Evolutionary conservation across 1,284 basidiomycete genomes (phyloP).

Genomic region (Cutaneotrichosporon arboriforme): DNA sequence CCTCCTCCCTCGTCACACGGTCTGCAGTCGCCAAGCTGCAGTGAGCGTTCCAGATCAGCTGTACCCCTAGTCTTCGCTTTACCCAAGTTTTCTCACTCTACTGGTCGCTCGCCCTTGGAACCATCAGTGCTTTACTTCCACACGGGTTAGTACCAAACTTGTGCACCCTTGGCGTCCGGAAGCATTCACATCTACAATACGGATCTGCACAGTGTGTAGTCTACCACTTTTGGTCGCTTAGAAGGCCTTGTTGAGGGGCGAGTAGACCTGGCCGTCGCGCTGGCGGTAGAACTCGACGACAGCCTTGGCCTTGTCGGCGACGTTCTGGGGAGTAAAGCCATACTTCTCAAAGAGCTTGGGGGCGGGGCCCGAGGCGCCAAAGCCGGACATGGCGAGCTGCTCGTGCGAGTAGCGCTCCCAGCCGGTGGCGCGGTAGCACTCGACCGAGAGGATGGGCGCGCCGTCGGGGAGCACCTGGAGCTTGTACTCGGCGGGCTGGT

Average conservation of each 20-base stretch:
- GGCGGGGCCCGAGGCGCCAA: constrained; percentile 87
- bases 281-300: constrained; percentile 81
- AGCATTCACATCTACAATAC: too few species aligned
- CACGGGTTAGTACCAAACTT: too few species aligned
- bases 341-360: constrained; percentile 67
- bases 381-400: constrained; percentile 71
- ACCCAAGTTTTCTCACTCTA: too few species aligned
- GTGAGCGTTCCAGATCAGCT: too few species aligned
- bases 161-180: too few species aligned
- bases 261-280: constrained; percentile 65
- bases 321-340: constrained; percentile 67
- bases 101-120: too few species aligned
- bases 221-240: too few species aligned
- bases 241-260: constrained; percentile 60
- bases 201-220: too few species aligned
- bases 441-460: constrained; percentile 81
- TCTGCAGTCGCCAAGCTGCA: too few species aligned
- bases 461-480: constrained; percentile 80
- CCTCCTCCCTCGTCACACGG: too few species aligned
- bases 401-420: constrained; percentile 86
- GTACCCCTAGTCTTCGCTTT: too few species aligned
- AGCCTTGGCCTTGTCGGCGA: constrained; percentile 75
- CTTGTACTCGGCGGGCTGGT: constrained; percentile 72
- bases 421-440: constrained; percentile 70
- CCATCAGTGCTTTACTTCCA: too few species aligned